Conservation (phyloP, 2,329 filamentous ascomycete species). For the Colletotrichum limetticola region DNA sequence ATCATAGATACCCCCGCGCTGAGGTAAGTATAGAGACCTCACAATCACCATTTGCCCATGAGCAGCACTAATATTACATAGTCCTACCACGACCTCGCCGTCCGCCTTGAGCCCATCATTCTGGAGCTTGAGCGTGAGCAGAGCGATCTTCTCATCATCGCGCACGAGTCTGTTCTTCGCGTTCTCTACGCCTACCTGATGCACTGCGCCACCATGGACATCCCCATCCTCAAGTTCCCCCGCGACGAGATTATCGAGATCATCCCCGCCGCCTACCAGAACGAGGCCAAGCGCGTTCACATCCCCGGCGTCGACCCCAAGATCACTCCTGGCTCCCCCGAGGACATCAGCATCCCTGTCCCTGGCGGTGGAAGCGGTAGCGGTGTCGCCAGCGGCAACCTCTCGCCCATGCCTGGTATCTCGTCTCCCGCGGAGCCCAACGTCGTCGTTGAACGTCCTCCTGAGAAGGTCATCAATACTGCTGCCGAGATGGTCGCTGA, state of each 20-base stretch:
- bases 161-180: conserved; percentile 96
- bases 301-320: conserved; percentile 76
- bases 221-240: conserved; percentile 92
- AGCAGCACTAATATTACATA: conserved; percentile 49
- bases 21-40: conserved; percentile 68
- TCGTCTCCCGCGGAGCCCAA: conserved; percentile 56
- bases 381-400: conserved; percentile 51
- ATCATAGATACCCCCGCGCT: conserved; percentile 93
- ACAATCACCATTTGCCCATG: background rate
- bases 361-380: conserved; percentile 49
- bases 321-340: conserved; percentile 80
- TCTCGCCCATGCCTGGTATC: conserved; percentile 59
- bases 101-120: conserved; percentile 96
- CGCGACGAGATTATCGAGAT: conserved; percentile 99
- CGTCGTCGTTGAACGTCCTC: conserved; percentile 49
- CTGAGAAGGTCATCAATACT: conserved; percentile 61
- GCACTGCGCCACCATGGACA: conserved; percentile 96
- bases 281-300: conserved; percentile 89
- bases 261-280: conserved; percentile 96
- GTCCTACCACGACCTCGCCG: conserved; percentile 99
- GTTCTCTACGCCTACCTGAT: conserved; percentile 98
- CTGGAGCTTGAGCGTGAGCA: conserved; percentile 96
- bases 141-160: conserved; percentile 97
- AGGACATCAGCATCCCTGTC: conserved; percentile 84
- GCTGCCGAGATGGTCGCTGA: conserved; percentile 62